phyloP scores from a whole-genome alignment of 208 protist species.

The Balamuthia mandrillaris region DNA sequence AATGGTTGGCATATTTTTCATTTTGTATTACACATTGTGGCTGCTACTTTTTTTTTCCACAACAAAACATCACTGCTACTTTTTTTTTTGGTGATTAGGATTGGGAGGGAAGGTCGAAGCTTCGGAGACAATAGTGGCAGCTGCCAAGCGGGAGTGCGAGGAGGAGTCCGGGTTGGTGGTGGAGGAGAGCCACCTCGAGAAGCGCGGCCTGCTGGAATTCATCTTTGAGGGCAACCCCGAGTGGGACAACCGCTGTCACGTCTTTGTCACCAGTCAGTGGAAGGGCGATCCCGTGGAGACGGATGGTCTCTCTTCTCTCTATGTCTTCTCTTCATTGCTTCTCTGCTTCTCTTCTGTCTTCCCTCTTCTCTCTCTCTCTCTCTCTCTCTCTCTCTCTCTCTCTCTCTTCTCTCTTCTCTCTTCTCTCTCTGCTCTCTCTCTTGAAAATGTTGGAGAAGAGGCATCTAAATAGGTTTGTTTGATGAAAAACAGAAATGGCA shows the following conservation, averaged over 20 bases:
- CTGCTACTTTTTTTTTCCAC: not conserved
- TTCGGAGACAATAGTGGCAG: not conserved
- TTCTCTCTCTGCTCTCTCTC: not conserved
- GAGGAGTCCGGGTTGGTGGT: slow-evolving; percentile 18
- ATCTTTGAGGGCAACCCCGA: slow-evolving; percentile 6
- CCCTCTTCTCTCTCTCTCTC: too few relatives aligned
- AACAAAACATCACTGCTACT: not conserved
- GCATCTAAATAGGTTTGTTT: not conserved
- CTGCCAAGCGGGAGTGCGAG: not conserved
- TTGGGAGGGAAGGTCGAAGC: slow-evolving; percentile 25
- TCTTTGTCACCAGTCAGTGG: not conserved
- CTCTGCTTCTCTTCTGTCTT: not conserved
- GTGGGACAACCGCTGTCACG: slow-evolving; percentile 30
- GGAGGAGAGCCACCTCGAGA: not conserved
- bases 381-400: not conserved
- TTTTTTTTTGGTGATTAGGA: not conserved
- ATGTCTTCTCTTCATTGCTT: not conserved
- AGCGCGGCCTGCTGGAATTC: not conserved
- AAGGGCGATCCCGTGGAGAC: slow-evolving; percentile 4
- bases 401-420: not conserved
- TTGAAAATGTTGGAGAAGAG: not conserved
- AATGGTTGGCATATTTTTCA: not conserved
- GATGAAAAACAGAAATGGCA: slow-evolving; percentile 28
- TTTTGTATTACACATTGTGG: not conserved
- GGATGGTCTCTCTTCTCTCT: not conserved